Evolutionary conservation across 495 filamentous ascomycete genomes (phyloP).

Genomic region (Friedmanniomyces endolithicus): DNA sequence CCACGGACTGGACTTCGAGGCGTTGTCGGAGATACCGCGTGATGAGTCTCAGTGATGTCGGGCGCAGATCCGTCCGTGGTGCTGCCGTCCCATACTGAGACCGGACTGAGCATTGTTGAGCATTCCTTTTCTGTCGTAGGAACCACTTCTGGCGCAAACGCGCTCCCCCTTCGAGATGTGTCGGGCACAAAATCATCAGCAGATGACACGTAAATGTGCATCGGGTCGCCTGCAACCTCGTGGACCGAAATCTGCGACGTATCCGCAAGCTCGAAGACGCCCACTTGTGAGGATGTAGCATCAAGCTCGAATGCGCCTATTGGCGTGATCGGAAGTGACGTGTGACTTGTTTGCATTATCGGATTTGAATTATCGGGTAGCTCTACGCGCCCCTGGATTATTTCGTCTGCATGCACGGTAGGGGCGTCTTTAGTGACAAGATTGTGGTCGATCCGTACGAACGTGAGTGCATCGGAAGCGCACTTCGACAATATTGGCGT

Average conservation of each 20-base stretch:
- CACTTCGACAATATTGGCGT: conserved; percentile 38
- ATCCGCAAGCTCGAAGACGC: conserved; percentile 33
- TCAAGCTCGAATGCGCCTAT: conserved; percentile 21
- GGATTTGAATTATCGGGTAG: conserved; percentile 8
- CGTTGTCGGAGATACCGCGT: neutral
- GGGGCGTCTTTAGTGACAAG: conserved; percentile 41
- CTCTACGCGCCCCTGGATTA: conserved; percentile 13
- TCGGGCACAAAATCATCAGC: neutral
- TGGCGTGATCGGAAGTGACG: conserved; percentile 6
- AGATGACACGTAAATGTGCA: conserved; percentile 19
- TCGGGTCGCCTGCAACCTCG: conserved; percentile 35
- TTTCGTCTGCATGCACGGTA: conserved; percentile 21
- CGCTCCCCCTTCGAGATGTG: conserved; percentile 21
- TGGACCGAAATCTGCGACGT: conserved; percentile 32
- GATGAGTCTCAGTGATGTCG: neutral
- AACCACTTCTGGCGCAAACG: conserved; percentile 22
- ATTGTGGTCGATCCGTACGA: conserved; percentile 45
- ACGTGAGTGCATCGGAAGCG: conserved; percentile 39
- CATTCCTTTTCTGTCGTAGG: neutral
- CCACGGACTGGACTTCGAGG: neutral
- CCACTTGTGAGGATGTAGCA: conserved; percentile 9
- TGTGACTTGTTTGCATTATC: conserved; percentile 4
- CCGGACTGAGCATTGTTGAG: conserved; percentile 3
- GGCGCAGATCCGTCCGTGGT: neutral
- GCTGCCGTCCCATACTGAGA: conserved; percentile 3